Evolutionary conservation across 441 rosid species (phyloP).

Genomic region (Dalechampia spathulata): DNA sequence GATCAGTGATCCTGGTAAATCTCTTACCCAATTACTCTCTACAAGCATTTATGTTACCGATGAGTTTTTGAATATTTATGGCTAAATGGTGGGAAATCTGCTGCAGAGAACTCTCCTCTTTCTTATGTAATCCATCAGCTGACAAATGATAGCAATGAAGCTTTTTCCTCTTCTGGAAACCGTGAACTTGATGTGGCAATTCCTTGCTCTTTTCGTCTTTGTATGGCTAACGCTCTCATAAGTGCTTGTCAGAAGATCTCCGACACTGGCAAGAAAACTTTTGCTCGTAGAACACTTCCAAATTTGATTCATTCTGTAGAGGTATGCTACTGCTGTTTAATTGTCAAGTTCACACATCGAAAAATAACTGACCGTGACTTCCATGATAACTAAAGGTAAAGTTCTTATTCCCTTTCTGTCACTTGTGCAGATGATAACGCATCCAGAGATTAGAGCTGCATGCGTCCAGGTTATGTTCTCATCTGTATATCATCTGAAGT

Average conservation of each 20-base stretch:
- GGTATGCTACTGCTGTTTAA: slow-evolving; percentile 34
- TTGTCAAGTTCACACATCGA: background rate
- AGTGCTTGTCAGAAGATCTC: slow-evolving; percentile 78
- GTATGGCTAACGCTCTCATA: slow-evolving; percentile 93
- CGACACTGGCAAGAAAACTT: slow-evolving; percentile 44
- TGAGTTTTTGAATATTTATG: background rate
- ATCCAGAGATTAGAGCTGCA: slow-evolving; percentile 62
- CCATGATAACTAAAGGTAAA: too few relatives aligned
- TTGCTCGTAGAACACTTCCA: slow-evolving; percentile 52
- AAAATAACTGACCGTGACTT: background rate
- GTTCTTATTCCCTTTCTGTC: background rate
- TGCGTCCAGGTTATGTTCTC: slow-evolving; percentile 83
- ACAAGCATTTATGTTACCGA: slow-evolving; percentile 7
- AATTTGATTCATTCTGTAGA: slow-evolving; percentile 45
- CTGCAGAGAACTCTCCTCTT: slow-evolving; percentile 31
- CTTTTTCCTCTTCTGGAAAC: slow-evolving; percentile 21
- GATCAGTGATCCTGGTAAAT: slow-evolving; percentile 32
- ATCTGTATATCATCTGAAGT: slow-evolving; percentile 79
- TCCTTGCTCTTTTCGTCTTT: slow-evolving; percentile 49
- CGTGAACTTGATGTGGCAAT: slow-evolving; percentile 20
- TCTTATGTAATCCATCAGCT: slow-evolving; percentile 44
- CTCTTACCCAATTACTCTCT: slow-evolving; percentile 13
- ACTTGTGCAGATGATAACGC: slow-evolving; percentile 34
- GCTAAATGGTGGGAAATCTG: slow-evolving; percentile 35
- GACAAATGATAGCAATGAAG: slow-evolving; percentile 32